These are phyloP conservation scores for Solanum hybrid DNA, from an alignment of 305 asterid species.

Conservation along the genomic window DNA sequence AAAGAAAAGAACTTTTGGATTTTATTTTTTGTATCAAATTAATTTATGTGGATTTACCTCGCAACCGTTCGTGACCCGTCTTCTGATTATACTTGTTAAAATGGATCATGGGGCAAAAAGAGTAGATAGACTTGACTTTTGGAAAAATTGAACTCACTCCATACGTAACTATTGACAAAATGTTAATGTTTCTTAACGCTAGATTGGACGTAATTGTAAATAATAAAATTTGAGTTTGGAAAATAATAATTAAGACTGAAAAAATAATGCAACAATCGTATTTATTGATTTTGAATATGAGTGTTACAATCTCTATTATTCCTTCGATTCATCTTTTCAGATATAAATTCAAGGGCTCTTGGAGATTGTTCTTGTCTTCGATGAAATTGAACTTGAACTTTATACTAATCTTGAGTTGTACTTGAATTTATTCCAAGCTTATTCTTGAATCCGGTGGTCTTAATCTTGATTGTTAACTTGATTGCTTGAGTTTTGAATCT, in stretches of 20 bases:
- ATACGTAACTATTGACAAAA: not conserved
- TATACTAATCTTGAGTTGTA: not conserved
- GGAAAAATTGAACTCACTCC: not conserved
- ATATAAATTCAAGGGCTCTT: not conserved
- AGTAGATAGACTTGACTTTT: not conserved
- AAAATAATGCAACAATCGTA: not conserved
- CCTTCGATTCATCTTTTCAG: too few species aligned
- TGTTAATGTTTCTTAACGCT: not conserved
- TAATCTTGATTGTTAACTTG: not conserved
- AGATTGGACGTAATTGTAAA: not conserved
- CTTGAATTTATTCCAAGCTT: not conserved
- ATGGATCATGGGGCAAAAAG: not conserved
- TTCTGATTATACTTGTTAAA: not conserved
- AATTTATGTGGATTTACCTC: too few species aligned
- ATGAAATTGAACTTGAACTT: too few species aligned
- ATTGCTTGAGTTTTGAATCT: not conserved
- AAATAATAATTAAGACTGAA: not conserved
- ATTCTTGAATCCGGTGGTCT: not conserved
- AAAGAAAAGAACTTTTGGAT: not conserved
- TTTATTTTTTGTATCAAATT: not conserved
- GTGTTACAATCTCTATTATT: too few species aligned
- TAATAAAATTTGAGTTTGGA: not conserved
- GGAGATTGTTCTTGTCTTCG: not conserved
- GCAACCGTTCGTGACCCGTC: not conserved
- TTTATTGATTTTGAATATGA: too few species aligned